phyloP scores from a whole-genome alignment of 768 basidiomycete genomes.

The Lactarius tabidus region DNA sequence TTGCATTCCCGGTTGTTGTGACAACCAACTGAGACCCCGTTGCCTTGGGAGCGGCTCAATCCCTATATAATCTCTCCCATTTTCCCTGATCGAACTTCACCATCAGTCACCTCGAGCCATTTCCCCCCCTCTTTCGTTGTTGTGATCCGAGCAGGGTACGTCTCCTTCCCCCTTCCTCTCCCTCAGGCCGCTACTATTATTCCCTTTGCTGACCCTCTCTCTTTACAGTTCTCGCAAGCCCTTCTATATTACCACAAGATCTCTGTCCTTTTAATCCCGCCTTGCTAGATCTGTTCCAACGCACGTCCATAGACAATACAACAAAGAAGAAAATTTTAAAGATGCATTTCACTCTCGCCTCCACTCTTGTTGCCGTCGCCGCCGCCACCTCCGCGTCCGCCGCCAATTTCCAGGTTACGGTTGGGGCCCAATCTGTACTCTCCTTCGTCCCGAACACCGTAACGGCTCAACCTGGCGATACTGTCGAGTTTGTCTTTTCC shows the following conservation, averaged over 20 bases:
- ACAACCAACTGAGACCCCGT: constrained; percentile 11
- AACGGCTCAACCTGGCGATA: constrained; percentile 28
- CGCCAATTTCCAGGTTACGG: constrained; percentile 12
- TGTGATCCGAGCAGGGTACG: constrained; percentile 45
- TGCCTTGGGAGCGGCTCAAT: background rate
- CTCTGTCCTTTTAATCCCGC: constrained; percentile 2
- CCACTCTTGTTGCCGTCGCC: constrained; percentile 19
- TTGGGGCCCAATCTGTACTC: constrained; percentile 18
- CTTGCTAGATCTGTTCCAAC: background rate
- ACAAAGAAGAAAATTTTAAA: constrained; percentile 4
- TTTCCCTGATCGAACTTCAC: background rate
- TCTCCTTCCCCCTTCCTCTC: background rate
- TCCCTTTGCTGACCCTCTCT: background rate
- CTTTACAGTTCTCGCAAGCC: constrained; percentile 25
- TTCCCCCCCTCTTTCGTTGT: constrained; percentile 38
- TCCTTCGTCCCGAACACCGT: constrained; percentile 20
- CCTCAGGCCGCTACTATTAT: too few relatives aligned
- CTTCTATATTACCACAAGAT: background rate
- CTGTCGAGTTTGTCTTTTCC: constrained; percentile 22
- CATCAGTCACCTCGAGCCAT: constrained; percentile 26
- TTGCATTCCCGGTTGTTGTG: constrained; percentile 9
- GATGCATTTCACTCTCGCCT: constrained; percentile 22
- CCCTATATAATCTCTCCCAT: constrained; percentile 7
- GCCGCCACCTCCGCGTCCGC: constrained; percentile 16
- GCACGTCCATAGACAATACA: constrained; percentile 15